Percentiles rank a stretch among this genome's conserved stretches.
phyloP scores from a whole-genome alignment of 768 basidiomycete species.

The Aureoboletus auriporus region DNA sequence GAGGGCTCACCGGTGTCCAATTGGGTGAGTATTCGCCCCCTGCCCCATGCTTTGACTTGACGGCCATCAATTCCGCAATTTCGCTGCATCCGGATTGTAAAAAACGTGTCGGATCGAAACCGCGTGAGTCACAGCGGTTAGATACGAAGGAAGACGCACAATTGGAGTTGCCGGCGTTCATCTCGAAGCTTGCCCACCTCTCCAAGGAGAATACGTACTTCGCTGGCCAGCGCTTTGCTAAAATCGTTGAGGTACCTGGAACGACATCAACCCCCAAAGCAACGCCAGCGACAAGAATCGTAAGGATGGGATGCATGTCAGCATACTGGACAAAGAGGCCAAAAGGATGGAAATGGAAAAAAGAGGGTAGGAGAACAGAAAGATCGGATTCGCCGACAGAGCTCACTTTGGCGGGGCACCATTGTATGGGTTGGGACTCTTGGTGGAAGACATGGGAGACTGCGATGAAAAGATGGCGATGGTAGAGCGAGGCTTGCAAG shows the following conservation, averaged over 20 bases:
- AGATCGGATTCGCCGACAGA: slow-evolving; percentile 1
- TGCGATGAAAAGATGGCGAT: slow-evolving; percentile 7
- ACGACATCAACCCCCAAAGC: background rate
- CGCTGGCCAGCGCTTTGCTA: slow-evolving; percentile 57
- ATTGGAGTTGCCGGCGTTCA: slow-evolving; percentile 53
- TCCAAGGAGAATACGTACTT: slow-evolving; percentile 57
- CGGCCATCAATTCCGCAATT: slow-evolving; percentile 78
- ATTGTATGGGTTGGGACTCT: slow-evolving; percentile 29
- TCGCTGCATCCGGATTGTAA: slow-evolving; percentile 44
- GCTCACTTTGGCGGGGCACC: slow-evolving; percentile 34
- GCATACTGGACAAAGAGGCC: background rate
- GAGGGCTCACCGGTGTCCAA: slow-evolving; percentile 57
- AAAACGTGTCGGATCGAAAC: background rate
- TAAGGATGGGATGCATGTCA: slow-evolving; percentile 4
- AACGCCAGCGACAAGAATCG: background rate
- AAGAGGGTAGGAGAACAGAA: background rate
- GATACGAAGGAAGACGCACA: slow-evolving; percentile 33
- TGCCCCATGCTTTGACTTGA: slow-evolving; percentile 78
- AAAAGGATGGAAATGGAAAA: background rate
- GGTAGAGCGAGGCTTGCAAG: background rate
- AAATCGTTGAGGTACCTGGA: slow-evolving; percentile 55
- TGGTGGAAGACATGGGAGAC: slow-evolving; percentile 30
- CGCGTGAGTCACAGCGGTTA: too few relatives aligned
- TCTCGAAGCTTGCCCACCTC: slow-evolving; percentile 61
- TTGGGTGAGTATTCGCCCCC: slow-evolving; percentile 76